phyloP scores from a whole-genome alignment of 1,284 basidiomycete species.

The Volvariella volvacea region DNA sequence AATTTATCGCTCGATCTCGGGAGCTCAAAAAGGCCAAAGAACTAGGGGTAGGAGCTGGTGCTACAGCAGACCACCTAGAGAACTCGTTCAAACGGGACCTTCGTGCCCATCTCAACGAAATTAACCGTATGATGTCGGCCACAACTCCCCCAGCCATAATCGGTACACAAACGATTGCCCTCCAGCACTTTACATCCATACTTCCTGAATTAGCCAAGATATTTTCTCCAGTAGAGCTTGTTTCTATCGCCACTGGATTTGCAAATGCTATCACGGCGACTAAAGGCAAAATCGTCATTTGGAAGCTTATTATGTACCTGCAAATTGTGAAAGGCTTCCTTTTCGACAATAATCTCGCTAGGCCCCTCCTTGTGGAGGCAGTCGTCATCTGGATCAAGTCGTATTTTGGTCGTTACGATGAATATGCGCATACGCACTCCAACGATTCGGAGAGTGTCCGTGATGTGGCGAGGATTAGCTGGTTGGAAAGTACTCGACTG shows the following conservation, averaged over 20 bases:
- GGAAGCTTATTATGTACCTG: constrained; percentile 91
- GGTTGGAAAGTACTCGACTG: constrained; percentile 87
- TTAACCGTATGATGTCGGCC: constrained; percentile 87
- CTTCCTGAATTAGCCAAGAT: constrained; percentile 83
- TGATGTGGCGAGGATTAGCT: constrained; percentile 76
- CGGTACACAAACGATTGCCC: constrained; percentile 89
- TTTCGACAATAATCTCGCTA: constrained; percentile 78
- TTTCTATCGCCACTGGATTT: constrained; percentile 81
- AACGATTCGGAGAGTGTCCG: constrained; percentile 60
- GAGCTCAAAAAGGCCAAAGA: constrained; percentile 85
- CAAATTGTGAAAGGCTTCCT: constrained; percentile 86
- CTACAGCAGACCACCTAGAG: constrained; percentile 84
- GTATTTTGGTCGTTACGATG: constrained; percentile 89
- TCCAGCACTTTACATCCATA: constrained; percentile 93
- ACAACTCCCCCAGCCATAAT: constrained; percentile 80
- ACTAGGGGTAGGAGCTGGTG: constrained; percentile 67
- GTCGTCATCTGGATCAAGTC: constrained; percentile 94
- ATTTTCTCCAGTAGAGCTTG: constrained; percentile 75
- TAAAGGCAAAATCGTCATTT: constrained; percentile 86
- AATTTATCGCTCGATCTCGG: constrained; percentile 84
- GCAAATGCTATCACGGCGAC: constrained; percentile 76
- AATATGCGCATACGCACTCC: constrained; percentile 55
- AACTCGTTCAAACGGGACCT: constrained; percentile 80
- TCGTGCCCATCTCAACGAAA: constrained; percentile 67
- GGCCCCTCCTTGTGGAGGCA: constrained; percentile 80